phyloP scores from a whole-genome alignment of 371 early-diverging fungal genomes.

The Mortierella sp. region DNA sequence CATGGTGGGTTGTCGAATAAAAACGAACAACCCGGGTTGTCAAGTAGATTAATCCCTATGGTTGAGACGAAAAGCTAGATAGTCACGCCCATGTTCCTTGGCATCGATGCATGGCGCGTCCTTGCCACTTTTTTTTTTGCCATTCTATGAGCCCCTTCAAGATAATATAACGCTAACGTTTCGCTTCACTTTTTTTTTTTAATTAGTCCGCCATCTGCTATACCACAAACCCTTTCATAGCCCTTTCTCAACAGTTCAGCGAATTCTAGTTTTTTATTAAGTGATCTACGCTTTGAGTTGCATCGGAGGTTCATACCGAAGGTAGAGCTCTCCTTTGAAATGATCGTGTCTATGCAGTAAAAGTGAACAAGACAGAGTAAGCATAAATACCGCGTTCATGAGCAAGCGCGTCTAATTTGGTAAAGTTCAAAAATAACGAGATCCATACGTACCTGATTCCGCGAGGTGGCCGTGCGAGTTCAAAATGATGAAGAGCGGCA shows the following conservation, averaged over 20 bases:
- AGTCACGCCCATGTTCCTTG: too few species aligned
- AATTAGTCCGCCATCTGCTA: too few species aligned
- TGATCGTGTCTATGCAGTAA: slow-evolving; percentile 65
- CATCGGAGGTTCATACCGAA: slow-evolving; percentile 63
- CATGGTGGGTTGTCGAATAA: not conserved
- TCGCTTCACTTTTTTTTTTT: too few species aligned
- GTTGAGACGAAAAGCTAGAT: not conserved
- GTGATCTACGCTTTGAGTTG: slow-evolving; percentile 21
- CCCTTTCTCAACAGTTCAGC: too few species aligned
- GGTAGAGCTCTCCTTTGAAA: slow-evolving; percentile 74
- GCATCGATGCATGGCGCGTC: too few species aligned
- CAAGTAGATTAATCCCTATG: too few species aligned
- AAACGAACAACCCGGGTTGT: too few species aligned
- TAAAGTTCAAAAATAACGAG: not conserved
- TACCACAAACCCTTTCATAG: too few species aligned
- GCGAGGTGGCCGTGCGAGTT: slow-evolving; percentile 69
- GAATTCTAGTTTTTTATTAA: not conserved
- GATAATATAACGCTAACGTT: too few species aligned
- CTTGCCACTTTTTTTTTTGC: too few species aligned
- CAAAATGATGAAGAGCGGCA: slow-evolving; percentile 72
- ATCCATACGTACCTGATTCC: slow-evolving; percentile 67
- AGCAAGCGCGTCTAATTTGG: not conserved
- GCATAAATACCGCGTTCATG: not conserved
- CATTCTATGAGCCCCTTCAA: too few species aligned
- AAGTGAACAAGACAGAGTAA: not conserved